Conservation (phyloP, 31 red algal species). For the Odonthalia washingtoniensis region DNA sequence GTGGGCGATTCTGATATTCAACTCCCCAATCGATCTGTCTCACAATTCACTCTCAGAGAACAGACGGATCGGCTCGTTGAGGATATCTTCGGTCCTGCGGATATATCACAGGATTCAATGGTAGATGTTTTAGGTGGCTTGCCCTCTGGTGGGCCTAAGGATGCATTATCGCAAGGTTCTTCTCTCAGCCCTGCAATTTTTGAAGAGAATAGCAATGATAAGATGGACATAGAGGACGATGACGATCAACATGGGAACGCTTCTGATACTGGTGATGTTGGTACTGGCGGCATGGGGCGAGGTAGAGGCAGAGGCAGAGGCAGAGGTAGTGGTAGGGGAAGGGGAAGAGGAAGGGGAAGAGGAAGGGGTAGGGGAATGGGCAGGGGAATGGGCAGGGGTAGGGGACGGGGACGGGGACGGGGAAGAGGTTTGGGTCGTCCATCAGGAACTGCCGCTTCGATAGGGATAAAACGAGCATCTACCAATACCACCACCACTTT, state of each 20-base stretch:
- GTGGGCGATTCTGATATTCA: neutral
- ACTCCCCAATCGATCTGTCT: neutral
- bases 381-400: slow-evolving; percentile 53
- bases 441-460: neutral
- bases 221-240: neutral
- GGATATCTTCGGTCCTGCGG: neutral
- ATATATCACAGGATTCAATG: neutral
- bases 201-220: neutral
- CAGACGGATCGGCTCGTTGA: neutral
- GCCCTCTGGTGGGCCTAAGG: too few species aligned
- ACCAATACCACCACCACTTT: too few species aligned
- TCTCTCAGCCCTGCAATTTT: neutral
- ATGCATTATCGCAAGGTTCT: neutral
- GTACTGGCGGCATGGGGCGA: neutral
- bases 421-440: too few species aligned
- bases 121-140: neutral
- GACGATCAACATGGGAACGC: too few species aligned
- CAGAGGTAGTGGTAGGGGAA: neutral
- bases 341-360: slow-evolving; percentile 16
- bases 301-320: slow-evolving; percentile 20
- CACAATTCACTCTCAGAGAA: too few species aligned
- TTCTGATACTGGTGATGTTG: neutral
- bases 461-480: neutral
- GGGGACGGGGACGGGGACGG: too few species aligned
- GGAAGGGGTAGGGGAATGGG: slow-evolving; percentile 33